Percentiles rank a stretch among this genome's conserved stretches.
phyloP scores from a whole-genome alignment of 176 grass and related monocot species.

The Lolium multiflorum region DNA sequence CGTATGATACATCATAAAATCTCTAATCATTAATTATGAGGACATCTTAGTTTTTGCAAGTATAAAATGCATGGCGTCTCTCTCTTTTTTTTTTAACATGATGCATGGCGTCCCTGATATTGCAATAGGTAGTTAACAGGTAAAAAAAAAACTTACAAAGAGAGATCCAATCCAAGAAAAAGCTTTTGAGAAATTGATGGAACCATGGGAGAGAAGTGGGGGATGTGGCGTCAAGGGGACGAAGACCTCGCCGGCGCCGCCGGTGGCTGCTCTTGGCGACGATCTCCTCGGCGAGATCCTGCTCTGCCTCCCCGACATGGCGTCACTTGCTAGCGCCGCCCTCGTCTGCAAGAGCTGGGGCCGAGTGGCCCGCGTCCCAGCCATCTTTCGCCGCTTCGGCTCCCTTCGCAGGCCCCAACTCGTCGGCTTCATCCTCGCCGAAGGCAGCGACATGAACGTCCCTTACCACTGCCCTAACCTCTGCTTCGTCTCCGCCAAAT shows the following conservation, averaged over 20 bases:
- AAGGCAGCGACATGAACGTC: neutral
- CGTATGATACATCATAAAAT: too few species aligned
- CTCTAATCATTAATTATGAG: too few species aligned
- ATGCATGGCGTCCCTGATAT: too few species aligned
- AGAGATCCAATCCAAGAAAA: neutral
- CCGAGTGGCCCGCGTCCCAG: neutral
- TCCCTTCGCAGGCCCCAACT: conserved; percentile 7
- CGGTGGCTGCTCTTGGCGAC: neutral
- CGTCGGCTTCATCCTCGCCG: conserved; percentile 26
- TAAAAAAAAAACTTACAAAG: neutral
- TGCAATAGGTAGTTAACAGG: neutral
- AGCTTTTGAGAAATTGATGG: neutral
- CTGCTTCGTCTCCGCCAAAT: neutral
- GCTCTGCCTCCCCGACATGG: neutral
- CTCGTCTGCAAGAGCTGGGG: conserved; percentile 8
- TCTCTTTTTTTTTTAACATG: too few species aligned
- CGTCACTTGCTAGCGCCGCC: neutral
- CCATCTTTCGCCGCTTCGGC: conserved; percentile 9
- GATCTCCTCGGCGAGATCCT: conserved; percentile 18
- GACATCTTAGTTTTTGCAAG: too few species aligned
- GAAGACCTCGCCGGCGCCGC: neutral
- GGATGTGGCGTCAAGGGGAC: neutral
- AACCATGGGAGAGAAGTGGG: neutral
- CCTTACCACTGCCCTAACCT: neutral
- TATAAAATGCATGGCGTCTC: too few species aligned